Base-by-base conservation (phyloP, 352 stramenopile genomes). In the Phytophthora meadii region DNA sequence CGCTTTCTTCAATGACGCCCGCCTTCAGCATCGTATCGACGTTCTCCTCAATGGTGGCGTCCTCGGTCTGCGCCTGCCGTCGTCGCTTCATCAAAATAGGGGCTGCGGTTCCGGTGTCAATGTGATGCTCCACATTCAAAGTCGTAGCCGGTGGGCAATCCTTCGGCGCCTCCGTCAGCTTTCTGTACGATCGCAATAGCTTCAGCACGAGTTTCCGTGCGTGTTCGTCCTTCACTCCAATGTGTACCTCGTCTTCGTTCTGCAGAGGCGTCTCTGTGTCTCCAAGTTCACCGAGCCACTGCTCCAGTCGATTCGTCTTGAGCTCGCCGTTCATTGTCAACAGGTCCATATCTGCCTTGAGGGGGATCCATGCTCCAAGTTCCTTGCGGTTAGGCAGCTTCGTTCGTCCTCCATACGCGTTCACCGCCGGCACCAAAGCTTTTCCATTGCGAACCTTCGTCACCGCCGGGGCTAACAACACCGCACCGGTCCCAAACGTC, bases 401-500 rank as follows among this genome's bases (percentile, higher is more conserved):
- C 9, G 22, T 19, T 12, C 1, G 9, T 0, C 10, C 25, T 39
- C 24, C 27, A 0, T 37, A 12, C 1, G 37, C 15, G 9, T 49
- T 54, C 19, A 46, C 32, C 0, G 41, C 22, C 5, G 22, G 44
- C 3, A 48, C 54, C 12, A 7, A 8, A 1, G 41, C 54, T 6
- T 36, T 44, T 3, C 41, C 54, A 5, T 54, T 40, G 2, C 5
- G 10, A 0, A n/a, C 40, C 9, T 2, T n/a, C 1, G 53, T 46
- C 2, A 60, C 53, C 17, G 27, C 53, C 10, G 30, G 12, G 1
- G 42, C 32, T 22, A 54, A 48, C 34, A 62, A 32, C 11, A 60
- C 51, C 0, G 22, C 3, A 2, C 11, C 37, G 0, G 22, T 28
- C 3, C 5, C 3, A 1, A 5, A 17, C 5, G 17, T 60, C 2